phyloP scores from a whole-genome alignment of 1,284 basidiomycete species.

The Trametes polyzona region DNA sequence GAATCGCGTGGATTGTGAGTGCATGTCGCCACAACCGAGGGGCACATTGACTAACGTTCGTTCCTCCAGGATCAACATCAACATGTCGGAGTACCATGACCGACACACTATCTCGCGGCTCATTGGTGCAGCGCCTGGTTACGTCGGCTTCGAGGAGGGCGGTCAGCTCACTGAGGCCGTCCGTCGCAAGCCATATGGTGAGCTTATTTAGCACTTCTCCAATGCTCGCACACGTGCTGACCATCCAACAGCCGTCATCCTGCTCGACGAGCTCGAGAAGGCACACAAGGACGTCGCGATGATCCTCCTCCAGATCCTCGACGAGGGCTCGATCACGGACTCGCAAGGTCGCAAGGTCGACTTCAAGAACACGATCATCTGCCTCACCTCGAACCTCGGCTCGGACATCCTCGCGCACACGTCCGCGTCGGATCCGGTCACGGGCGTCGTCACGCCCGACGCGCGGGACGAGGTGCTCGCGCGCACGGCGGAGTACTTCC shows the following conservation, averaged over 20 bases:
- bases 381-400: conserved; percentile 52
- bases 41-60: background rate
- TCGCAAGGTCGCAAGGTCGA: conserved; percentile 75
- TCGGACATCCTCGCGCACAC: conserved; percentile 74
- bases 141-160: conserved; percentile 93
- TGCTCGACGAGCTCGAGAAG: conserved; percentile 91
- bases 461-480: conserved; percentile 76
- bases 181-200: conserved; percentile 80
- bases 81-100: conserved; percentile 94
- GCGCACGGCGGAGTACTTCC: conserved; percentile 79
- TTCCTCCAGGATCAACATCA: conserved; percentile 78
- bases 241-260: conserved; percentile 62
- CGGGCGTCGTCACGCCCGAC: conserved; percentile 65
- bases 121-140: conserved; percentile 91
- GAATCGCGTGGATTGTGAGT: conserved; percentile 81
- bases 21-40: background rate
- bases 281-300: conserved; percentile 92
- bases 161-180: conserved; percentile 91
- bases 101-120: conserved; percentile 89
- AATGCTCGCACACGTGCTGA: conserved; percentile 2
- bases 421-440: conserved; percentile 61
- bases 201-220: conserved; percentile 25
- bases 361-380: conserved; percentile 90
- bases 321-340: conserved; percentile 91
- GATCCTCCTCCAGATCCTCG: conserved; percentile 91